Conservation (phyloP, 1,284 basidiomycete species). For the Puccinia polysora region DNA sequence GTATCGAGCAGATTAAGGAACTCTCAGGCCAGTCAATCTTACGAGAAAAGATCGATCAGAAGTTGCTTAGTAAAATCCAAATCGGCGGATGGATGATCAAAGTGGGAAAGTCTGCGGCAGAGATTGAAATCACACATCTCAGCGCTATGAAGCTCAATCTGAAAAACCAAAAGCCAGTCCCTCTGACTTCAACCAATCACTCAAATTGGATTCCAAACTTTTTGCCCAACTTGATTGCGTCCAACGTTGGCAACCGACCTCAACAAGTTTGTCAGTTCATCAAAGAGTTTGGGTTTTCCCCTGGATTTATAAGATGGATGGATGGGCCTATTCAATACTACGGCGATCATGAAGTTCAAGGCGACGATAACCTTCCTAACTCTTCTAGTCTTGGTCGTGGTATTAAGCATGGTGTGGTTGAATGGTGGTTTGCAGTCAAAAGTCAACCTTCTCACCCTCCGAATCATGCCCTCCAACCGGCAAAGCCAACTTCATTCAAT, state of each 20-base stretch:
- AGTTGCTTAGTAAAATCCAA: slow-evolving; percentile 18
- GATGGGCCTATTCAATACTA: slow-evolving; percentile 20
- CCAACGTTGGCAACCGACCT: slow-evolving; percentile 28
- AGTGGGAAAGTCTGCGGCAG: slow-evolving; percentile 1
- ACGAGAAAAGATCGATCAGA: slow-evolving; percentile 15
- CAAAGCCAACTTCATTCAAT: not conserved
- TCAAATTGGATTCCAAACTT: slow-evolving; percentile 3
- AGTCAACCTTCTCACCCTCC: too few species aligned
- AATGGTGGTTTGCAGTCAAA: slow-evolving; percentile 35
- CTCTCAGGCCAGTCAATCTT: not conserved
- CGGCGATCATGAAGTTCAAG: slow-evolving; percentile 12
- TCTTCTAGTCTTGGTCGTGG: not conserved
- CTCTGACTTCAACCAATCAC: not conserved
- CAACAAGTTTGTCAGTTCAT: slow-evolving; percentile 39
- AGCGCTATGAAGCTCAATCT: slow-evolving; percentile 18
- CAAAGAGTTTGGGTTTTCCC: slow-evolving; percentile 18
- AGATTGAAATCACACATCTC: slow-evolving; percentile 29
- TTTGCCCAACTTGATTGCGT: slow-evolving; percentile 6
- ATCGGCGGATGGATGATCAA: slow-evolving; percentile 36
- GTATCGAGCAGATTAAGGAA: not conserved
- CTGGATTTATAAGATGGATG: slow-evolving; percentile 39
- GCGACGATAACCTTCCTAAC: not conserved
- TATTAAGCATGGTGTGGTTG: slow-evolving; percentile 14
- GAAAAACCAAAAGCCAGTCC: not conserved
- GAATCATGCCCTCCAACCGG: not conserved